Evolutionary conservation across 148 eudicot species (phyloP).

Genomic region (Simmondsia chinensis): DNA sequence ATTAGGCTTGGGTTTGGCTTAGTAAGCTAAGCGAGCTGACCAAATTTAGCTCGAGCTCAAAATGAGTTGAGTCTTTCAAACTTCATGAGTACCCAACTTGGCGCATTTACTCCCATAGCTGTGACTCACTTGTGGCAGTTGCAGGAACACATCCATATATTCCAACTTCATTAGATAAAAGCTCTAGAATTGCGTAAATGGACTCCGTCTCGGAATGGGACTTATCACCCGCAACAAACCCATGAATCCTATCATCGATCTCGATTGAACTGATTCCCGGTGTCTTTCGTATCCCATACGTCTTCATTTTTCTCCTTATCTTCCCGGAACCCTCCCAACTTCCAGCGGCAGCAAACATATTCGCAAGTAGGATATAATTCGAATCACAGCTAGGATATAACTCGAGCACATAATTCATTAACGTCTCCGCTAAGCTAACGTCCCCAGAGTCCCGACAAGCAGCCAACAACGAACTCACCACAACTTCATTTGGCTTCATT

Average conservation of each 20-base stretch:
- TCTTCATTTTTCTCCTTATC: constrained; percentile 50
- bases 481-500: constrained; percentile 41
- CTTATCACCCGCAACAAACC: constrained; percentile 46
- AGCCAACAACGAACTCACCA: constrained; percentile 42
- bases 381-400: constrained; percentile 33
- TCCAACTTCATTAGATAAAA: constrained; percentile 27
- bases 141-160: constrained; percentile 21
- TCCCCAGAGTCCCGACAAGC: constrained; percentile 42
- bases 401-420: constrained; percentile 28
- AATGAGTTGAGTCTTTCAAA: too few species aligned
- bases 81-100: too few species aligned
- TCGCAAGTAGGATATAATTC: constrained; percentile 49
- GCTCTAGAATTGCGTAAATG: constrained; percentile 27
- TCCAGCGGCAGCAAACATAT: constrained; percentile 48
- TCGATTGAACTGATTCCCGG: constrained; percentile 50
- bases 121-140: constrained; percentile 12
- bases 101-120: too few species aligned
- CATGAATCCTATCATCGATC: constrained; percentile 34
- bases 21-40: too few species aligned
- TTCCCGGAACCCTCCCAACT: constrained; percentile 48
- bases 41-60: too few species aligned
- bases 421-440: constrained; percentile 33
- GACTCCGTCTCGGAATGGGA: constrained; percentile 33
- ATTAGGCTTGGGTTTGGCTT: too few species aligned
- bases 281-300: constrained; percentile 34